Percentiles rank a stretch among this genome's conserved stretches.
These are phyloP conservation scores for Alternaria rosae DNA, from an alignment of 2,329 filamentous ascomycete genomes.

Conservation along the genomic window DNA sequence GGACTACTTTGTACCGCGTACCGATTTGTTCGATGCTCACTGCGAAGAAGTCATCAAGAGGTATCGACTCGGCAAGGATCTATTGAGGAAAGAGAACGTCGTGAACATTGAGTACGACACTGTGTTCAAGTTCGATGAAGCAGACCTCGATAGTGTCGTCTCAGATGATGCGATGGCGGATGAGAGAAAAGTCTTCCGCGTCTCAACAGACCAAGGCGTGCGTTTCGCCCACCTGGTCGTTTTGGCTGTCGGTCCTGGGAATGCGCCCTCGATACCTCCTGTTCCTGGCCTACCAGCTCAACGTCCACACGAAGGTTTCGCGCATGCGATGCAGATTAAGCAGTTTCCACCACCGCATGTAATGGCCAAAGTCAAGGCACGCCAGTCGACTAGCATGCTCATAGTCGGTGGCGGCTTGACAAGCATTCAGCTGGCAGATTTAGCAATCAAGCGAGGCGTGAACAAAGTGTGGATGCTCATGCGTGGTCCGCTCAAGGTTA, in stretches of 20 bases:
- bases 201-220: slow-evolving; percentile 63
- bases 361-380: slow-evolving; percentile 58
- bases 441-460: slow-evolving; percentile 70
- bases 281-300: slow-evolving; percentile 51
- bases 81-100: slow-evolving; percentile 68
- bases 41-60: slow-evolving; percentile 51
- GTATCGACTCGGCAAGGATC: slow-evolving; percentile 59
- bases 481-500: slow-evolving; percentile 67
- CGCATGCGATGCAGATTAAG: slow-evolving; percentile 71
- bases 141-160: slow-evolving; percentile 26
- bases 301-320: slow-evolving; percentile 57
- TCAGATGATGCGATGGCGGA: slow-evolving; percentile 30
- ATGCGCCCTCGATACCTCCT: slow-evolving; percentile 57
- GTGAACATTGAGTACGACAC: slow-evolving; percentile 67
- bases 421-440: slow-evolving; percentile 75
- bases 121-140: slow-evolving; percentile 42
- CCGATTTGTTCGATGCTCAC: slow-evolving; percentile 52
- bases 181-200: slow-evolving; percentile 67
- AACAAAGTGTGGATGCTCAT: slow-evolving; percentile 74
- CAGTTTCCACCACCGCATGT: slow-evolving; percentile 65
- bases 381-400: slow-evolving; percentile 65
- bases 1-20: slow-evolving; percentile 56
- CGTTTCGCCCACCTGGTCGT: slow-evolving; percentile 71
- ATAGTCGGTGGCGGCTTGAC: slow-evolving; percentile 80
- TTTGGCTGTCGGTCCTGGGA: slow-evolving; percentile 74